Evolutionary conservation across 352 stramenopile genomes (phyloP), one percentile per base, ranked within the genome.

Genomic region (Hyaloperonospora brassicae): DNA sequence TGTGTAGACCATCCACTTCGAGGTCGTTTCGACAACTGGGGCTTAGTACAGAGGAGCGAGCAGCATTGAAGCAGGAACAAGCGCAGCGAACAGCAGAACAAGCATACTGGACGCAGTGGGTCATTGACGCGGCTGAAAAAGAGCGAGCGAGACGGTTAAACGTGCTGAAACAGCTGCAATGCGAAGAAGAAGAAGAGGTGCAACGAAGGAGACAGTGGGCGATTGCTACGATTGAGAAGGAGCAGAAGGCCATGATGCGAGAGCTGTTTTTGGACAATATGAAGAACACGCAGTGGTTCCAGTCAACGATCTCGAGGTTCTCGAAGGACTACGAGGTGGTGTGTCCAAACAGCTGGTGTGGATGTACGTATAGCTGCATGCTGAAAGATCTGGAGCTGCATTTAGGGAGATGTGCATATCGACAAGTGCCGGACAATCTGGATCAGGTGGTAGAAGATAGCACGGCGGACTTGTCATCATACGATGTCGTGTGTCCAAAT

Each of bases 281-380:
- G 79, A 88, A 89, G 61, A 90, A 93, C 65, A 93, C 83, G 13
- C 79, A 88, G 66, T 93, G 83, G 83, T 93, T 93, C 55, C 83
- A 93, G 61, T 78, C 66, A 9, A 93, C 80, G 27, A 93, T 93
- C 47, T 87, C 79, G 25, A 73, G 77, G 40, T 79, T 89, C 30
- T 73, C 80, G 0, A 68, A 84, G 24, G 79, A 93, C 55, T 93
- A 93, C 61, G 79, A 93, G 54, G 80, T 93, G 7, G 78, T 93
- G 48, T 93, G 83, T 48, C 83, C 83, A 1, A 88, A 93, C 49
- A 87, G 74, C 51, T 93, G 83, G 83, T 88, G 90, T 50, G 83
- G 83, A n/a, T 93, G 83, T 59, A 87, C 70, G 5, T 86, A 79
- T 61, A 89, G 76, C 61, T 93, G 83, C 59, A 90, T 93, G 79